Evolutionary conservation across 1,139 yeast species (phyloP), one percentile per base, ranked within the genome.

Genomic region (Pichia sp.): DNA sequence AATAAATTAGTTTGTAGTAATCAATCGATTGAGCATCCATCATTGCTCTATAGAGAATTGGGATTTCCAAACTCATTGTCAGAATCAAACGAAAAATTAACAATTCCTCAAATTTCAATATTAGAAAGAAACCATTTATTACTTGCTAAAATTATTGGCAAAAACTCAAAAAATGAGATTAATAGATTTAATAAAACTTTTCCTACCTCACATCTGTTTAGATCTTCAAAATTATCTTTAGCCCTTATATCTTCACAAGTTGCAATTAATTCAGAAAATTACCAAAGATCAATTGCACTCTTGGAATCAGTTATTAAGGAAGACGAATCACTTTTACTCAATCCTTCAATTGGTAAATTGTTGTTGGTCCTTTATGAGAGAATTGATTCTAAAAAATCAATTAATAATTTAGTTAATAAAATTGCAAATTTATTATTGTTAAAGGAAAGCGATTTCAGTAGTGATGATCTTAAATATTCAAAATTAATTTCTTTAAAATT

Each of bases 401-500:
- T 35, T 37, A 54, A 3, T 50, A 55, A 6, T 55, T 63, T 45
- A 63, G 67, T 55, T 53, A 54, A 23, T 51, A 54, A 22, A 55
- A 68, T 38, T 22, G 64, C 65, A 40, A 58, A 54, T 8, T 50
- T 51, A 22, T 55, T 43, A 7, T 33, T 24, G 24, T 24, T 20
- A 12, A 27, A 33, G n/a, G n/a, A 12, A 7, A 33, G 9, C 6
- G 35, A 32, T 35, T 56, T 20, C 54, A 37, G 32, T 16, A 35
- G 63, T 23, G 58, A 60, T 25, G 60, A 66, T 42, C 64, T 61
- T 44, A 63, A 68, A 41, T 74, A 74, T 49, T 67, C 73, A 55
- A 75, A 71, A 50, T 67, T 68, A 39, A 57, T 78, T 38, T 78
- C 74, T 0, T 70, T 79, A 52, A 72, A 76, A 51, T 63, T 72